phyloP scores from a whole-genome alignment of 768 basidiomycete species.

The Coprinopsis strossmayeri region DNA sequence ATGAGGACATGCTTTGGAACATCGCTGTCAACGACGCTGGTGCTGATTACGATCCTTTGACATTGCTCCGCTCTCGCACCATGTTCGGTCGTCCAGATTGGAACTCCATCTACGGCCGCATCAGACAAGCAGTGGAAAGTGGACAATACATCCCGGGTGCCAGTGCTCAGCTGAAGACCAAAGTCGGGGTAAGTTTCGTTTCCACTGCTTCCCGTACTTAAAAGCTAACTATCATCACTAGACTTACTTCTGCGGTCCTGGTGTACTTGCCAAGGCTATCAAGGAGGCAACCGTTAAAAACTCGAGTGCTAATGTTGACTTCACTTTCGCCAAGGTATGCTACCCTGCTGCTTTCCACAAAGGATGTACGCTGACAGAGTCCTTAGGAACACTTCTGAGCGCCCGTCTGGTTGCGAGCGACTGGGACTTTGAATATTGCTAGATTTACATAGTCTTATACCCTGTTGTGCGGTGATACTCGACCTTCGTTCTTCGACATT shows the following conservation, averaged over 20 bases:
- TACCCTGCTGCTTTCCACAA: background rate
- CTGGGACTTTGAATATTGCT: conserved; percentile 5
- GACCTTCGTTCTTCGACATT: too few relatives aligned
- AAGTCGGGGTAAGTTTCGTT: conserved; percentile 60
- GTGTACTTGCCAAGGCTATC: conserved; percentile 66
- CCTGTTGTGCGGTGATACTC: background rate
- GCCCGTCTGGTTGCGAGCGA: conserved; percentile 10
- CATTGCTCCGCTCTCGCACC: conserved; percentile 80
- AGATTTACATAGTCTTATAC: background rate
- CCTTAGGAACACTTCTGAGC: conserved; percentile 54
- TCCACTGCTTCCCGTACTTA: background rate
- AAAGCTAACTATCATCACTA: conserved; percentile 19
- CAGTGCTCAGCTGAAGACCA: conserved; percentile 74
- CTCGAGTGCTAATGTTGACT: conserved; percentile 52
- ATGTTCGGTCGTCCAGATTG: conserved; percentile 93
- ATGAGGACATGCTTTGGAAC: conserved; percentile 87
- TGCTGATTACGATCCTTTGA: conserved; percentile 83
- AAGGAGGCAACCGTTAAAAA: conserved; percentile 61
- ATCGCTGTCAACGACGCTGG: conserved; percentile 84
- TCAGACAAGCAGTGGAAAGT: conserved; percentile 71
- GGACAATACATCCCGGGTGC: conserved; percentile 79
- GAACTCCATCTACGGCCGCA: conserved; percentile 69
- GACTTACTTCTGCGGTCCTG: conserved; percentile 90
- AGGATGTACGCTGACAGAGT: background rate
- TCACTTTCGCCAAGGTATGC: conserved; percentile 73